Percentiles rank a stretch among this genome's conserved stretches.
Conservation (phyloP, 805 yeast genomes). For the Saccharomycodes ludwigii region DNA sequence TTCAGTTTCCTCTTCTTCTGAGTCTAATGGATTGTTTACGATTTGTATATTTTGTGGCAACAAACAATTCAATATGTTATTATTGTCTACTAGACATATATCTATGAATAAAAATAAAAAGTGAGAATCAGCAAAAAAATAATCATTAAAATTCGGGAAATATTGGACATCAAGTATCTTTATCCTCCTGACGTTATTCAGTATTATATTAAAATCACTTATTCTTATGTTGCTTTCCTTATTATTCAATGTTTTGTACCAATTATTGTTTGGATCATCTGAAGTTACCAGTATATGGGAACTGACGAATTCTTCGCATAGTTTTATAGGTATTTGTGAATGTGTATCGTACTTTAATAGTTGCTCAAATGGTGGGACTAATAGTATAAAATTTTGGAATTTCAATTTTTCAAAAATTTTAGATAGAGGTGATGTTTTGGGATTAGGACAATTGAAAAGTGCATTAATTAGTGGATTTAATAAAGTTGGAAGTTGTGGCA, state of each 20-base stretch:
- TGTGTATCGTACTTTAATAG: constrained; percentile 29
- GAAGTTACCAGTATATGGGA: constrained; percentile 44
- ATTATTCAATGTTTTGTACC: too few relatives aligned
- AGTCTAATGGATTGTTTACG: too few relatives aligned
- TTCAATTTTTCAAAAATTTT: constrained; percentile 33
- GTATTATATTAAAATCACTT: too few relatives aligned
- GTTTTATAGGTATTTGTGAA: too few relatives aligned
- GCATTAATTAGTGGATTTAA: constrained; percentile 54
- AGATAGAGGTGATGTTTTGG: constrained; percentile 32
- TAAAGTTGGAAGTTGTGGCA: constrained; percentile 36
- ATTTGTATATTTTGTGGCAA: too few relatives aligned
- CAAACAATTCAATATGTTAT: neutral
- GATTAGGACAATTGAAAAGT: constrained; percentile 52
- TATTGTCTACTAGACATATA: constrained; percentile 7
- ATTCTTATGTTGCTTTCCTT: too few relatives aligned
- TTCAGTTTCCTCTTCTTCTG: too few relatives aligned
- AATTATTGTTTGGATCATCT: constrained; percentile 14
- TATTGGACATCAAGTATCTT: constrained; percentile 34
- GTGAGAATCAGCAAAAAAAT: constrained; percentile 42
- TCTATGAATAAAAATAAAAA: constrained; percentile 50
- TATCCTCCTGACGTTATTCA: too few relatives aligned
- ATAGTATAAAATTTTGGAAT: constrained; percentile 41
- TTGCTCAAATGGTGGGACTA: constrained; percentile 50
- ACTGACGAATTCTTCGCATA: constrained; percentile 51
- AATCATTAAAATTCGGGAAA: constrained; percentile 43